phyloP scores from a whole-genome alignment of 192 early-diverging fungal genomes.

The Entomortierella beljakovae region DNA sequence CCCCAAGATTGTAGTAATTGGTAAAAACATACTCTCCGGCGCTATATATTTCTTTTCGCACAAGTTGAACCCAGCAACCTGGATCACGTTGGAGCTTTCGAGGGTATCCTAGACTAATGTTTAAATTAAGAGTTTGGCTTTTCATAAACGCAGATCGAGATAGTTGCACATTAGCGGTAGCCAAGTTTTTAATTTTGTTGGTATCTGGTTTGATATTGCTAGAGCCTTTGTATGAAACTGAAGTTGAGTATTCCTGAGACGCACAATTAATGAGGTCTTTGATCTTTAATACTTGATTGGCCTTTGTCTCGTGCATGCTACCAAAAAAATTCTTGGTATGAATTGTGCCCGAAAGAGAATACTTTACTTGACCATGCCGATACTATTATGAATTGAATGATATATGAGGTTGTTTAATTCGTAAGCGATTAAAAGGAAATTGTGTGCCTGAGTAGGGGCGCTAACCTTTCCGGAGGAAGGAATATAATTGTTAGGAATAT shows the following conservation, averaged over 20 bases:
- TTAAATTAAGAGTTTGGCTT: constrained; percentile 11
- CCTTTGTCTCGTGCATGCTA: constrained; percentile 29
- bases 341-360: constrained; percentile 15
- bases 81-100: constrained; percentile 18
- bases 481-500: constrained; percentile 20
- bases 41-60: constrained; percentile 28
- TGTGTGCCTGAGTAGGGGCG: background rate
- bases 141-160: constrained; percentile 18
- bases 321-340: constrained; percentile 20
- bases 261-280: constrained; percentile 27
- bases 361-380: constrained; percentile 41
- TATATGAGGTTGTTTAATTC: background rate
- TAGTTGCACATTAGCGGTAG: constrained; percentile 18
- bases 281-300: constrained; percentile 7
- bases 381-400: constrained; percentile 15
- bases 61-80: constrained; percentile 41
- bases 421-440: background rate
- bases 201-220: constrained; percentile 19
- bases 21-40: constrained; percentile 32
- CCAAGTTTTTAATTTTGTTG: constrained; percentile 28
- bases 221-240: constrained; percentile 15
- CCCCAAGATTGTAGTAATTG: background rate
- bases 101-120: constrained; percentile 16
- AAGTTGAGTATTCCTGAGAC: constrained; percentile 8
- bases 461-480: constrained; percentile 38